Conservation (phyloP, 2,329 filamentous ascomycete genomes). For the Fusarium sororula region DNA sequence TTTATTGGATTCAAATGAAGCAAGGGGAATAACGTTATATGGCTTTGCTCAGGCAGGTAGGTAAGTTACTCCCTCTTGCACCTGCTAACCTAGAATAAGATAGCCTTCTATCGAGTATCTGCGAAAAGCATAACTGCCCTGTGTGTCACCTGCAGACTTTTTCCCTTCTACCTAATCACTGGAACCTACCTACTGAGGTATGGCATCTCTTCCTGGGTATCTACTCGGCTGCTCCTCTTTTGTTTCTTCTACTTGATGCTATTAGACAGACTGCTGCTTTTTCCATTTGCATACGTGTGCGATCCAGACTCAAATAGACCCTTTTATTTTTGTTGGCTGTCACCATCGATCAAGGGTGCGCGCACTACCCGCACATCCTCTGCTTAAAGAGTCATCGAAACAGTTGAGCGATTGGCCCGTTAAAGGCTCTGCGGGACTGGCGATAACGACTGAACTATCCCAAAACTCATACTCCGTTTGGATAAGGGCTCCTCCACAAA, state of each 20-base stretch:
- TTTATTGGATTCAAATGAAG: background rate
- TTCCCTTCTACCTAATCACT: no score
- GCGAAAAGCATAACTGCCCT: slow-evolving; percentile 12
- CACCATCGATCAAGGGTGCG: slow-evolving; percentile 11
- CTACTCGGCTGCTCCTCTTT: slow-evolving; percentile 18
- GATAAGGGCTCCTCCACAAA: slow-evolving; percentile 30
- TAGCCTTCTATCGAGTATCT: slow-evolving; percentile 12
- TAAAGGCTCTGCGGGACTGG: slow-evolving; percentile 15
- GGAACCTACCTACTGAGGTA: no score
- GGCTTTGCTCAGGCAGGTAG: background rate
- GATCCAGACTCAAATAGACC: slow-evolving; percentile 36
- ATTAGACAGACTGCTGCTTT: slow-evolving; percentile 3
- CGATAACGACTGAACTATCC: slow-evolving; percentile 1
- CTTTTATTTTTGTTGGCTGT: slow-evolving; percentile 1
- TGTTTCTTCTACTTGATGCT: slow-evolving; percentile 7
- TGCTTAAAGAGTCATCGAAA: slow-evolving; percentile 4
- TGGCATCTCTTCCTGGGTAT: background rate
- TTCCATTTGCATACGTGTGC: slow-evolving; percentile 22
- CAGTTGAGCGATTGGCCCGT: slow-evolving; percentile 30
- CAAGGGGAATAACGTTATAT: background rate
- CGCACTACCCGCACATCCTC: background rate
- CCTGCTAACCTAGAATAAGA: slow-evolving; percentile 31
- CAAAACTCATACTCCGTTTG: background rate
- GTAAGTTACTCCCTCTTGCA: slow-evolving; percentile 1
- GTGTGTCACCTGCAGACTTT: slow-evolving; percentile 17